Conservation (phyloP, 2,329 filamentous ascomycete species). For the Furcasterigmium furcatum region DNA sequence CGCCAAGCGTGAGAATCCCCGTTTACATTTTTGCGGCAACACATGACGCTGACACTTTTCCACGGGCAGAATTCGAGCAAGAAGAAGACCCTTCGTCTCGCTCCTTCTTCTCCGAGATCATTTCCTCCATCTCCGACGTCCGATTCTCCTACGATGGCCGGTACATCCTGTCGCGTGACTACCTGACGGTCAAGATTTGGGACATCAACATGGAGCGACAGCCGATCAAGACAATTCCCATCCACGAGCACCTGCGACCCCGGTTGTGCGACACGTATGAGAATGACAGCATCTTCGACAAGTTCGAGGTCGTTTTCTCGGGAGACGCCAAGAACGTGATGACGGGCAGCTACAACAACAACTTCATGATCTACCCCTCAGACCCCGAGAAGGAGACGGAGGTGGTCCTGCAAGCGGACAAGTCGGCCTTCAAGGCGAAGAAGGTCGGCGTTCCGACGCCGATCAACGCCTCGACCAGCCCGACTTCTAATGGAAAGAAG, state of each 20-base stretch:
- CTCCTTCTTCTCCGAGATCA: constrained; percentile 99
- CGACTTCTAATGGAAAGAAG: constrained; percentile 78
- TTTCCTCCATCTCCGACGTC: constrained; percentile 98
- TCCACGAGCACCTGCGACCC: constrained; percentile 93
- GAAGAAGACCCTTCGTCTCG: constrained; percentile 96
- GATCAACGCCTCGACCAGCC: constrained; percentile 80
- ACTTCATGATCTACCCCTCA: constrained; percentile 99
- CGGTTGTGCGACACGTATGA: constrained; percentile 97
- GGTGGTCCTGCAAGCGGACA: constrained; percentile 95
- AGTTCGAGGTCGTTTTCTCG: constrained; percentile 98
- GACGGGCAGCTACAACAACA: constrained; percentile 99
- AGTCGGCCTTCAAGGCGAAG: constrained; percentile 99
- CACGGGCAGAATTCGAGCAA: constrained; percentile 83
- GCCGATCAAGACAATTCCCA: constrained; percentile 96
- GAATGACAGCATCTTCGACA: constrained; percentile 99
- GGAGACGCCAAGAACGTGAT: constrained; percentile 98
- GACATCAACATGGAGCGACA: constrained; percentile 99
- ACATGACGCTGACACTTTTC: no score
- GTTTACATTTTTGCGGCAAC: constrained; percentile 18
- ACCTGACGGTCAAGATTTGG: constrained; percentile 99
- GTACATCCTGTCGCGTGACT: constrained; percentile 96
- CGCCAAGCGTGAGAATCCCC: constrained; percentile 76
- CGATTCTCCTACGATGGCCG: constrained; percentile 95
- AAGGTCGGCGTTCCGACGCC: constrained; percentile 97
- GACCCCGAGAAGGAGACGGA: constrained; percentile 96